phyloP scores from a whole-genome alignment of 2,329 filamentous ascomycete species.

The Cordyceps tenuipes region DNA sequence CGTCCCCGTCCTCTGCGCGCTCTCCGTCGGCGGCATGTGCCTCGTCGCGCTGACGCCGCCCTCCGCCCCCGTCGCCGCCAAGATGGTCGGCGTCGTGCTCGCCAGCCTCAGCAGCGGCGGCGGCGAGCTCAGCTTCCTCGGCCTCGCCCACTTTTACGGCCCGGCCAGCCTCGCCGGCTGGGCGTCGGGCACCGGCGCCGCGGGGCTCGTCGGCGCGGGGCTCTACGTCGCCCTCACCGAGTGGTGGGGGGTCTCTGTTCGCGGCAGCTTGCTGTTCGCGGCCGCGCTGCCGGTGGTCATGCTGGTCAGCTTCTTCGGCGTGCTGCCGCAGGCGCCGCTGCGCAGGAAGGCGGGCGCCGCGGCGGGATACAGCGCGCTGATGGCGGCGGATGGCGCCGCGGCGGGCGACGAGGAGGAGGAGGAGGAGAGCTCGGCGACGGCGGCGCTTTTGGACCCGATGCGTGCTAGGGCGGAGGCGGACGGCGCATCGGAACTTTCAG shows the following conservation, averaged over 20 bases:
- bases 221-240: constrained; percentile 83
- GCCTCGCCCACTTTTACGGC: constrained; percentile 89
- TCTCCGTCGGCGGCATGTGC: constrained; percentile 82
- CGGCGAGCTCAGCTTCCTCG: constrained; percentile 85
- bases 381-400: constrained; percentile 25
- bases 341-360: constrained; percentile 32
- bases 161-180: constrained; percentile 79
- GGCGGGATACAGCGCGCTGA: constrained; percentile 48
- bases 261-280: constrained; percentile 64
- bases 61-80: constrained; percentile 56
- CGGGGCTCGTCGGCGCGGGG: constrained; percentile 78
- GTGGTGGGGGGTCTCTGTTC: constrained; percentile 65
- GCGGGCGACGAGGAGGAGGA: constrained; percentile 24
- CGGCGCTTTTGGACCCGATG: constrained; percentile 40
- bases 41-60: constrained; percentile 73
- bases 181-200: constrained; percentile 86
- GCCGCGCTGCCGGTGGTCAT: constrained; percentile 75
- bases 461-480: constrained; percentile 29
- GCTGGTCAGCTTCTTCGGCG: constrained; percentile 74
- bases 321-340: constrained; percentile 65
- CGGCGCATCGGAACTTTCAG: constrained; percentile 20
- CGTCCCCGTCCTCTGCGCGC: constrained; percentile 61
- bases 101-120: constrained; percentile 79
- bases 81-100: constrained; percentile 75
- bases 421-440: constrained; percentile 32